Conservation (phyloP, 345 rosid genomes). For the Eucalyptus leucophloia region DNA sequence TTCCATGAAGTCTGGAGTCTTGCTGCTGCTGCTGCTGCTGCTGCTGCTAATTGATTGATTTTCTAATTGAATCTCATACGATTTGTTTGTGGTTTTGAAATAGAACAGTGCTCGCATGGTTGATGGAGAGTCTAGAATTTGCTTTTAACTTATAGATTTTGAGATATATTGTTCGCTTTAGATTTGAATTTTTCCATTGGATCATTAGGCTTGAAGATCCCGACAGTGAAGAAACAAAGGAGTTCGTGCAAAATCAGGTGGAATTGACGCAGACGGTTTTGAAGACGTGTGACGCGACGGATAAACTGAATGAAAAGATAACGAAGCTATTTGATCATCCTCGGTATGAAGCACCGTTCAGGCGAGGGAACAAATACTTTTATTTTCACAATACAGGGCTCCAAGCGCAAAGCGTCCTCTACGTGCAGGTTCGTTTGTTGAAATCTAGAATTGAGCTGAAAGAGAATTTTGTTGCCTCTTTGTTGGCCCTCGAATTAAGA, state of each 20-base stretch:
- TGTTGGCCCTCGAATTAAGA: background rate
- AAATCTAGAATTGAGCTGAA: background rate
- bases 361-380: conserved; percentile 55
- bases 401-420: conserved; percentile 73
- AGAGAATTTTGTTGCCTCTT: background rate
- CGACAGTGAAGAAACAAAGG: conserved; percentile 65
- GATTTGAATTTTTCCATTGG: background rate
- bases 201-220: conserved; percentile 81
- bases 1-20: no score
- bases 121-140: background rate
- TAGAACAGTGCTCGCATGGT: background rate
- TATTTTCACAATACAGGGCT: conserved; percentile 86
- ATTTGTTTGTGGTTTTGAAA: background rate
- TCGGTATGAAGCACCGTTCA: conserved; percentile 60
- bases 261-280: conserved; percentile 49
- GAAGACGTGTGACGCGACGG: conserved; percentile 43
- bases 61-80: background rate
- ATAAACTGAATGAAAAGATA: conserved; percentile 45
- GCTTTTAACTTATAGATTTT: background rate
- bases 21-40: no score
- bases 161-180: background rate
- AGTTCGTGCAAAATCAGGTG: conserved; percentile 67
- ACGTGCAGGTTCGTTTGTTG: conserved; percentile 36
- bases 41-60: no score
- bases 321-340: conserved; percentile 73